Base-by-base conservation (phyloP, 768 basidiomycete species). In the Hypholoma fasciculare region DNA sequence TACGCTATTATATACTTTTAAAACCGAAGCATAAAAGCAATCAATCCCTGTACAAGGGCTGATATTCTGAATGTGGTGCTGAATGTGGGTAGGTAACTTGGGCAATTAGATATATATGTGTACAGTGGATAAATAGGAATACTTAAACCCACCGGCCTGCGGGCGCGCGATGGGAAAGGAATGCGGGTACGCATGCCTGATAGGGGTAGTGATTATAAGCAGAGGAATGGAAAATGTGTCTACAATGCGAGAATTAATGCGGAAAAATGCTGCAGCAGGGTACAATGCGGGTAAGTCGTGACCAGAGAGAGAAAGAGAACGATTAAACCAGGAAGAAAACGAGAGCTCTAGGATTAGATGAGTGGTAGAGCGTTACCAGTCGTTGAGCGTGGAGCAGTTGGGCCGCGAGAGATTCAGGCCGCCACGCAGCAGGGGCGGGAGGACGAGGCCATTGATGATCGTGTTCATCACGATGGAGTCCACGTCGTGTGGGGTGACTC, bases 401-500 rank as follows among this genome's bases (percentile, higher is more conserved):
- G 89, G 88, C 51, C 82, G 75, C 20, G 80, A 76, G 60, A 98
- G 80, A 66, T 96, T 91, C 55, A 94, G 71, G 0, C 94, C 96
- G 4, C 92, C 94, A 12, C 96, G 85, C 46, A 98, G 79, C 16
- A 98, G 80, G 13, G 89, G 83, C 0, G 94, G 90, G 14, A 98
- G 80, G 52, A 99, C 82, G 66, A 87, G 82, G 2, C 96, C 96
- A 17, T 83, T 79, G 56, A 95, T 79, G 61, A 99, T 86, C 16
- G 96, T 99, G 64, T 93, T 89, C 63, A 86, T 82, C 48, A 95
- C 93, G 55, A 96, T 87, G 5, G 88, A 83, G 58, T 89, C 87
- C 49, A 95, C 90, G 67, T 96, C 91, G 68, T 94, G 89, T 7
- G 96, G 88, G 23, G 90, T 89, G 6, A 97, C 94, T 23, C 96